Percentiles rank a stretch among this genome's conserved stretches.
phyloP scores from a whole-genome alignment of 2,329 filamentous ascomycete genomes.

The Talaromyces piceae region DNA sequence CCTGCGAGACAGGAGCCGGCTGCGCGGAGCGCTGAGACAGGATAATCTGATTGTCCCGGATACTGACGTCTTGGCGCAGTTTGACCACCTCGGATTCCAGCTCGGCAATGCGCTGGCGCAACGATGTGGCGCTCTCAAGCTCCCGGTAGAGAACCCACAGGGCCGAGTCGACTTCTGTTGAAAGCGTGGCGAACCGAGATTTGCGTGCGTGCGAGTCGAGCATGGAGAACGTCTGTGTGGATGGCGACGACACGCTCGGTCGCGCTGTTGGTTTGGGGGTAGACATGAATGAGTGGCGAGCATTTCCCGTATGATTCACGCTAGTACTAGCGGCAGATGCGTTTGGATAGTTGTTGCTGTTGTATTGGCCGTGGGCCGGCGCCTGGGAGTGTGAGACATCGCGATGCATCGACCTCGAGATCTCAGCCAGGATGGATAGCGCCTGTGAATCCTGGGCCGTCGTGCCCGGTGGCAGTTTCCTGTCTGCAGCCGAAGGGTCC shows the following conservation, averaged over 20 bases:
- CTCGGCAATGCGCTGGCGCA: constrained; percentile 11
- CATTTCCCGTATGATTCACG: neutral
- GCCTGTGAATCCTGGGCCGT: constrained; percentile 4
- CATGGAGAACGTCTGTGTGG: constrained; percentile 1
- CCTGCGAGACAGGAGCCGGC: constrained; percentile 3
- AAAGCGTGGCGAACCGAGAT: constrained; percentile 12
- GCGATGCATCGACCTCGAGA: constrained; percentile 9
- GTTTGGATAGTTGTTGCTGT: no score
- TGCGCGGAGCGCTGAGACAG: constrained; percentile 8
- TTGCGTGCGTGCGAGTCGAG: constrained; percentile 12
- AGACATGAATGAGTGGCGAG: neutral
- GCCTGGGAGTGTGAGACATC: neutral
- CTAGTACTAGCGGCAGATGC: neutral
- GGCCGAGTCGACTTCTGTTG: constrained; percentile 12
- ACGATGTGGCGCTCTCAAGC: constrained; percentile 11
- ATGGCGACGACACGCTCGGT: neutral
- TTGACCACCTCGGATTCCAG: constrained; percentile 11
- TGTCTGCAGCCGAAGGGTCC: neutral
- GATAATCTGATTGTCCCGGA: constrained; percentile 13
- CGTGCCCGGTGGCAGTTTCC: neutral
- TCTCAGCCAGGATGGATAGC: constrained; percentile 9
- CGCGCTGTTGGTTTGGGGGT: neutral
- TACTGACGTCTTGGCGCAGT: constrained; percentile 12
- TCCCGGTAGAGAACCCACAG: constrained; percentile 13
- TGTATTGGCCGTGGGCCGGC: neutral